phyloP scores from a whole-genome alignment of 2,329 filamentous ascomycete genomes.

The Biscogniauxia marginata region DNA sequence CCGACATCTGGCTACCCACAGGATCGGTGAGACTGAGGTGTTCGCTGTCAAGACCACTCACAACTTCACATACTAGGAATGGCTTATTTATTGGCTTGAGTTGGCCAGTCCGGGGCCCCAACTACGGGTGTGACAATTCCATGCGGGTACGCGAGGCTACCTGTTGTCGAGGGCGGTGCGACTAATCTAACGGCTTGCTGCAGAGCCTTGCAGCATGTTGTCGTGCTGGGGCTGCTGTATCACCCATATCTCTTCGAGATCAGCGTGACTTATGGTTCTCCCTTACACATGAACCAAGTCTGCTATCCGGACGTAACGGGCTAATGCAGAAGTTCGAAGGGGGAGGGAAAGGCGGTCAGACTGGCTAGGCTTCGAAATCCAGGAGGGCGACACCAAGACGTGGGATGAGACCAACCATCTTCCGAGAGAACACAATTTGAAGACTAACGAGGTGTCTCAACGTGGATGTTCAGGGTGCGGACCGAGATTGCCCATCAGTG shows the following conservation, averaged over 20 bases:
- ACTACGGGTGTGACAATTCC: neutral
- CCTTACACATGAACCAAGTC: neutral
- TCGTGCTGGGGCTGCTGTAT: slow-evolving; percentile 1
- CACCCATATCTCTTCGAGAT: neutral
- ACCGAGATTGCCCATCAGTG: neutral
- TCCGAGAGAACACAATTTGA: neutral
- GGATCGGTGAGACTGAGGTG: slow-evolving; percentile 11
- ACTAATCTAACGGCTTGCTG: slow-evolving; percentile 12
- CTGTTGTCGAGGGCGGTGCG: slow-evolving; percentile 3
- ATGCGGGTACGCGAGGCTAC: slow-evolving; percentile 16
- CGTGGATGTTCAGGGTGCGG: neutral
- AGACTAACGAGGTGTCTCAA: neutral
- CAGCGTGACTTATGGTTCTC: neutral
- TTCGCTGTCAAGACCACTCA: slow-evolving; percentile 2
- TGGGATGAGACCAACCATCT: neutral
- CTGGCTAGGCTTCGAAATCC: neutral
- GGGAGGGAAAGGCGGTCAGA: neutral
- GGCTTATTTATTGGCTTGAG: neutral
- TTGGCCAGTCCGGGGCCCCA: neutral
- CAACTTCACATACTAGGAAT: slow-evolving; percentile 1
- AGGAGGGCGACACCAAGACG: neutral
- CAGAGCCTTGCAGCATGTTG: slow-evolving; percentile 12
- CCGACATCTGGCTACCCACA: slow-evolving; percentile 22
- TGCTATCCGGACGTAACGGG: neutral
- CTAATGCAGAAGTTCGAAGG: neutral